phyloP scores from a whole-genome alignment of 2,329 filamentous ascomycete genomes.

The Xylariaceae sp. region DNA sequence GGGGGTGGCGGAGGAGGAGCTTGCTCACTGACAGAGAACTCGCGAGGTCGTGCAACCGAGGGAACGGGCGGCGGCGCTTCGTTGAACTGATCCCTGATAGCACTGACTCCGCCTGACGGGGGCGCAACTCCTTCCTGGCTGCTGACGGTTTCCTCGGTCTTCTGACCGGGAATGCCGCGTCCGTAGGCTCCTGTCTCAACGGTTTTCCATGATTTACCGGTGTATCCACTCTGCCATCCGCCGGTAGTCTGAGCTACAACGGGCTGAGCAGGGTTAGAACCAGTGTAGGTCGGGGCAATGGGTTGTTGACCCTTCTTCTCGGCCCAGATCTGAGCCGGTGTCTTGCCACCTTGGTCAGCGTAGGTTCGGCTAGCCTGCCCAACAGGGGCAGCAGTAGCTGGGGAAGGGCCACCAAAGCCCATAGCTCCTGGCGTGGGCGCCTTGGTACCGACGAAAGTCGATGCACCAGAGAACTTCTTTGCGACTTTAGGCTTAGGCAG shows the following conservation, averaged over 20 bases:
- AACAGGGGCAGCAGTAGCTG: slow-evolving; percentile 56
- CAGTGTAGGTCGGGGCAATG: slow-evolving; percentile 40
- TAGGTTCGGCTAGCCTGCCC: slow-evolving; percentile 86
- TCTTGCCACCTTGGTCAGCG: slow-evolving; percentile 91
- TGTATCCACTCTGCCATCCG: slow-evolving; percentile 86
- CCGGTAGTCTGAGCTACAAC: slow-evolving; percentile 65
- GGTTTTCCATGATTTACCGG: slow-evolving; percentile 82
- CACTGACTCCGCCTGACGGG: slow-evolving; percentile 60
- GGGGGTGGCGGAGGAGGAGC: slow-evolving; percentile 59
- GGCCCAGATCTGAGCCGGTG: slow-evolving; percentile 92
- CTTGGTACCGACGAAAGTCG: slow-evolving; percentile 80
- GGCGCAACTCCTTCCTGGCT: slow-evolving; percentile 48
- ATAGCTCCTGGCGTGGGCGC: slow-evolving; percentile 70
- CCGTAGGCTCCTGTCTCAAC: slow-evolving; percentile 71
- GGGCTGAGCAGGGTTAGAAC: slow-evolving; percentile 44
- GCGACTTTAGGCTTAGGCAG: slow-evolving; percentile 93
- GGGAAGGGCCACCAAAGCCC: slow-evolving; percentile 58
- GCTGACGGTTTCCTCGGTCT: slow-evolving; percentile 52
- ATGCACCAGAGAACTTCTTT: slow-evolving; percentile 73
- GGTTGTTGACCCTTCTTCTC: slow-evolving; percentile 89
- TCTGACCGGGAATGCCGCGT: slow-evolving; percentile 56
- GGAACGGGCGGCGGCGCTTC: slow-evolving; percentile 63
- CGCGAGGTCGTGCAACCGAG: slow-evolving; percentile 19
- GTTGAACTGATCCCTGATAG: slow-evolving; percentile 78
- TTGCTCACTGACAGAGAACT: slow-evolving; percentile 36